Conservation (phyloP, 345 rosid genomes). For the Erucastrum elatum region DNA sequence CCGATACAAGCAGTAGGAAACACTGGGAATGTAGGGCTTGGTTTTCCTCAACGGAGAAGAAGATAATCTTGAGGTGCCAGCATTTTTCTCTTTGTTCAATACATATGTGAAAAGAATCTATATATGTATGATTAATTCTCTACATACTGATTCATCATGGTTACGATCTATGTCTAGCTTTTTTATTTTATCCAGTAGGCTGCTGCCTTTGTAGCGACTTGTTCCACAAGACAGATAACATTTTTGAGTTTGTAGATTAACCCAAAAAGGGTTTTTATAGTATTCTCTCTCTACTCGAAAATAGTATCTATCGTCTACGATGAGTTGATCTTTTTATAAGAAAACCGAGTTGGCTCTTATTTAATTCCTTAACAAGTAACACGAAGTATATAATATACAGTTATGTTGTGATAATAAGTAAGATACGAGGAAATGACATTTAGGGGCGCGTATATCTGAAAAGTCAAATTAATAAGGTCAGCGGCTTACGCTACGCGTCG, state of each 20-base stretch:
- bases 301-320: not conserved
- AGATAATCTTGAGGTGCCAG: not conserved
- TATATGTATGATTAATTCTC: too few relatives aligned
- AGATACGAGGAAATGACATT: not conserved
- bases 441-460: not conserved
- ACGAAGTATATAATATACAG: not conserved
- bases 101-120: too few relatives aligned
- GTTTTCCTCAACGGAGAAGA: not conserved
- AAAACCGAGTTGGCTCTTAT: not conserved
- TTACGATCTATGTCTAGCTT: not conserved
- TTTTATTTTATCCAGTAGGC: too few relatives aligned
- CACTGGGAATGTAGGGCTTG: conserved; percentile 2
- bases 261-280: not conserved
- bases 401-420: not conserved
- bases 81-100: not conserved
- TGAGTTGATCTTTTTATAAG: not conserved
- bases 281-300: not conserved
- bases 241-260: not conserved
- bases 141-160: not conserved
- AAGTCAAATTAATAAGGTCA: not conserved
- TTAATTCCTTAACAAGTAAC: not conserved
- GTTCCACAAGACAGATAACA: not conserved
- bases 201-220: not conserved
- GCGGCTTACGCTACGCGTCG: not conserved
- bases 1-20: conserved; percentile 64